These are phyloP conservation scores for Plasmodium vivax DNA, from an alignment of 169 alveolate species.

Conservation along the genomic window DNA sequence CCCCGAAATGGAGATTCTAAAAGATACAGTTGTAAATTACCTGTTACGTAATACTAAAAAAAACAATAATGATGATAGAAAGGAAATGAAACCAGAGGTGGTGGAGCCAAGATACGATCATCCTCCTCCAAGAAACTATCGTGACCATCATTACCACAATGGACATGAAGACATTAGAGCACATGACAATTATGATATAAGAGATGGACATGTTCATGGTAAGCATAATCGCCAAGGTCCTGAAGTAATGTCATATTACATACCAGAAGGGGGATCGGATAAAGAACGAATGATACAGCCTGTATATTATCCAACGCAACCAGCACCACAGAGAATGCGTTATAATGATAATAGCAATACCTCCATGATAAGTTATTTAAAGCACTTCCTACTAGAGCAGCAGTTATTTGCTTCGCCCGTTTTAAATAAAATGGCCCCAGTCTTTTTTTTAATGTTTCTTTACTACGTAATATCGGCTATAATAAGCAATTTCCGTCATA, in stretches of 20 bases:
- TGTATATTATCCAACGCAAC: not conserved
- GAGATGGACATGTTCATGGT: not conserved
- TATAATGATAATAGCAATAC: not conserved
- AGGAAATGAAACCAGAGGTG: conserved; percentile 4
- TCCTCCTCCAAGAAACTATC: not conserved
- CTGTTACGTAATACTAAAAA: not conserved
- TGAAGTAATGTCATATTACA: conserved; percentile 17
- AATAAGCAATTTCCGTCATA: conserved; percentile 26
- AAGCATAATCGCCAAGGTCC: not conserved
- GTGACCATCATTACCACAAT: not conserved
- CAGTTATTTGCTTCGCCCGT: conserved; percentile 24
- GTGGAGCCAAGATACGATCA: conserved; percentile 8
- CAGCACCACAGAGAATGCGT: not conserved
- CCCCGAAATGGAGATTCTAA: conserved; percentile 11
- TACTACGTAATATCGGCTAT: conserved; percentile 16
- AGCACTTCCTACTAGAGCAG: not conserved
- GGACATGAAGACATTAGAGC: not conserved
- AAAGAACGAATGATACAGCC: not conserved
- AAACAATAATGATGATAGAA: not conserved
- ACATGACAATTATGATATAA: conserved; percentile 18
- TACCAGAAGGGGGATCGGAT: not conserved
- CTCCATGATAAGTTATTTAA: conserved; percentile 6
- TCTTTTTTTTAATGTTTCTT: conserved; percentile 18
- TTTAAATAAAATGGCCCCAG: conserved; percentile 16
- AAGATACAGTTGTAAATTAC: not conserved